Evolutionary conservation across 306 rosid genomes (phyloP).

Genomic region (Castanopsis chinensis): DNA sequence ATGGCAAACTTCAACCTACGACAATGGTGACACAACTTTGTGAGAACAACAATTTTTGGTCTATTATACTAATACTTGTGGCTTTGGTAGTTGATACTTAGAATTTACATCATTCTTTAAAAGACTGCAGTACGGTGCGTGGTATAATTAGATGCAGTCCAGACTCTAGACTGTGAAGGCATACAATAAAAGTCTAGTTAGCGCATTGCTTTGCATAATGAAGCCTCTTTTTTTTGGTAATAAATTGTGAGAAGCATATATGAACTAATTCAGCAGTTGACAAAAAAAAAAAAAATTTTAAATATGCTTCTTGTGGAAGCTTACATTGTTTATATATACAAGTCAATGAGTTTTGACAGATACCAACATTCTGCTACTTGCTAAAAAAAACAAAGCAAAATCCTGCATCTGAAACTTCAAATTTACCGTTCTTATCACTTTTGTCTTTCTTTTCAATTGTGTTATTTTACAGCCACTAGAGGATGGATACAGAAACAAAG

Average conservation of each 20-base stretch:
- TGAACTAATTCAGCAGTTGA: not conserved
- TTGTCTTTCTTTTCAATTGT: slow-evolving; percentile 34
- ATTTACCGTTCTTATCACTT: slow-evolving; percentile 25
- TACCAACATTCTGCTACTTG: slow-evolving; percentile 43
- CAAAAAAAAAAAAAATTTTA: not conserved
- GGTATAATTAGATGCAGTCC: no score
- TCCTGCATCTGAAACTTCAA: slow-evolving; percentile 36
- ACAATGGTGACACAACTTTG: no score
- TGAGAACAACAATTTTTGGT: no score
- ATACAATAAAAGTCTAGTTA: no score
- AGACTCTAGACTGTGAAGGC: no score
- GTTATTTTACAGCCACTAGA: slow-evolving; percentile 62
- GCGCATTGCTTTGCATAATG: no score
- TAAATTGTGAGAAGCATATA: not conserved
- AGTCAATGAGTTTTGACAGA: slow-evolving; percentile 16
- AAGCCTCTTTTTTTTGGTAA: no score
- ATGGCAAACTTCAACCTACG: no score
- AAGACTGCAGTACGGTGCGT: no score
- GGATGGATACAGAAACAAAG: slow-evolving; percentile 42
- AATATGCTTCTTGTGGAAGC: slow-evolving; percentile 20
- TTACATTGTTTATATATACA: slow-evolving; percentile 19
- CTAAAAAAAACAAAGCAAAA: slow-evolving; percentile 41
- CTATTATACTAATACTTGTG: no score
- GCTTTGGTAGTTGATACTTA: no score
- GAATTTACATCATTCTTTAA: no score